Evolutionary conservation across 179 eudicot species (phyloP).

Genomic region (Beta macrorhiza): DNA sequence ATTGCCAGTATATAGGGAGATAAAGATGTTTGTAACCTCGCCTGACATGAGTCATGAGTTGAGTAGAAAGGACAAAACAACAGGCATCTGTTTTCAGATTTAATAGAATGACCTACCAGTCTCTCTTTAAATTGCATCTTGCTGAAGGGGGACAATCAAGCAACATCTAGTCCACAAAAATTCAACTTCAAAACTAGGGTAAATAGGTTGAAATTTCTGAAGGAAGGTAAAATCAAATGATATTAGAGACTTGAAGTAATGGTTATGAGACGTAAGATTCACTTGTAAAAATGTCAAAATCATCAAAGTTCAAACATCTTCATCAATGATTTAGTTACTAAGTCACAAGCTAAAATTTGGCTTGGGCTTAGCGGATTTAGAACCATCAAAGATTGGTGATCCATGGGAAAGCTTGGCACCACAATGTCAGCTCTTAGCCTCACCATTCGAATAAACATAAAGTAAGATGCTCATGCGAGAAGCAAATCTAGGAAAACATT

Average conservation of each 20-base stretch:
- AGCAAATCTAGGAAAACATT: neutral
- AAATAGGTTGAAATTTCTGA: neutral
- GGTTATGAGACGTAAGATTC: neutral
- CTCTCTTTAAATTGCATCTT: neutral
- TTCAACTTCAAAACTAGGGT: neutral
- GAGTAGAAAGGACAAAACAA: neutral
- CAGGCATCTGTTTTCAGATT: no score
- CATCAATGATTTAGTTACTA: no score
- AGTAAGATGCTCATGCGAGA: neutral
- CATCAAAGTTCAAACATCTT: neutral
- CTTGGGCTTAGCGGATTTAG: no score
- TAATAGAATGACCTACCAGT: neutral
- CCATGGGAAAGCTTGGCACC: no score
- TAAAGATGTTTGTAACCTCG: neutral
- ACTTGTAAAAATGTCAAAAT: neutral
- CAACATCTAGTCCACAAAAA: neutral
- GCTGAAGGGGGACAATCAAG: neutral
- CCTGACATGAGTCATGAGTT: neutral
- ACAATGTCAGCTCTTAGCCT: neutral
- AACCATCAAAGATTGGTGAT: no score
- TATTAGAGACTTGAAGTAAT: neutral
- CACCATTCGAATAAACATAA: neutral
- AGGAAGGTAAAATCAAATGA: neutral
- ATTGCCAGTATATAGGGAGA: neutral
- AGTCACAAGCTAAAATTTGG: no score